Base-by-base conservation (phyloP, 495 filamentous ascomycete genomes). In the Margaritispora aquatica region DNA sequence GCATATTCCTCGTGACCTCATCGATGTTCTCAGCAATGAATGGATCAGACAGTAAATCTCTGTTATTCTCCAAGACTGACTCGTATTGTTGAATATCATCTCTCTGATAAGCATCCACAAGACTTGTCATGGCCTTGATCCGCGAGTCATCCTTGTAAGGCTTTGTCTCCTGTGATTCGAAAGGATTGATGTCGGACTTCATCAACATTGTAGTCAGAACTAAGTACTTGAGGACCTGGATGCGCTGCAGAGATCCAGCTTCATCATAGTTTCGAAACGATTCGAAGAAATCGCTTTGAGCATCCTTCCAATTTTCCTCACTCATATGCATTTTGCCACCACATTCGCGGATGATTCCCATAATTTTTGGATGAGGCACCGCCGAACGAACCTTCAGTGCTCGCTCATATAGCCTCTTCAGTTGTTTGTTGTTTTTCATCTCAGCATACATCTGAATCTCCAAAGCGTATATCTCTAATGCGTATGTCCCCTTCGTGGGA, bases 311-410 rank as follows among this genome's bases (percentile, higher is more conserved):
- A 71, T 96, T 96, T 75, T 97, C 94, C 77, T 98, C 94, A 68
- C 90, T 96, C 95, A 98, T 97, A 73, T 98, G 92, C 94, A 98
- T 98, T 77, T 98, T 98, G 60, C 94, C 94, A 63, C 94, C 95
- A 71, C 94, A 97, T 73, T 98, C 94, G 52, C 95, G 88, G 68
- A 98, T 97, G 69, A 97, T 90, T 29, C 94, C 94, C 90, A 97
- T 97, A 67, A 98, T 96, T 75, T 96, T 96, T 53, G 94, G 94
- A 72, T 98, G 94, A 11, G 94, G 92, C 8, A 98, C 95, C 0
- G 95, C 94, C 47, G 94, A 97, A 53, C 89, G 84, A 21, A 98
- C 93, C 51, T 87, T 87, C 15, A 97, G 80, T 4, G 94, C 92
- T 52, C 88, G 85, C 66, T 96, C 86, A 71, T 97, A 98, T 2